Conservation (phyloP, 192 early-diverging fungal species). For the Gamsiella multidivaricata region DNA sequence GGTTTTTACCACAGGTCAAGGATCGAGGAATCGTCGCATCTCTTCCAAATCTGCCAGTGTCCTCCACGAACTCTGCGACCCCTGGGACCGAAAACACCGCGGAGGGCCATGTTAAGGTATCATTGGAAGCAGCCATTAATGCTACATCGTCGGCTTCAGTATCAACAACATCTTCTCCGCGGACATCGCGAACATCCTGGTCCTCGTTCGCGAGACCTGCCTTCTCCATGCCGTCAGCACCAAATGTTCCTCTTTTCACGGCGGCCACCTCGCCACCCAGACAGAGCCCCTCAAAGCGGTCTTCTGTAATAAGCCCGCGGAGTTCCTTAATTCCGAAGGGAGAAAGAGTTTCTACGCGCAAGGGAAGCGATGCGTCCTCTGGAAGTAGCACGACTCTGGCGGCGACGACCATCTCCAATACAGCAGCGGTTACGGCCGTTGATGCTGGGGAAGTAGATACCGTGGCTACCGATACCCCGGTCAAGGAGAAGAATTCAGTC, state of each 20-base stretch:
- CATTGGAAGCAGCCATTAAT: constrained; percentile 5
- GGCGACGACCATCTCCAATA: background rate
- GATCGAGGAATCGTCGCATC: constrained; percentile 28
- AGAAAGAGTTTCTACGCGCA: background rate
- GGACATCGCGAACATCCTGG: constrained; percentile 33
- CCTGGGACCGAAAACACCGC: background rate
- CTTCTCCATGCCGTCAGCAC: constrained; percentile 42
- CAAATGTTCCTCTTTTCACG: constrained; percentile 28
- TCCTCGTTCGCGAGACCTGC: constrained; percentile 22
- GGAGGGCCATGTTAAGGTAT: background rate
- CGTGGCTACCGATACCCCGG: too few species aligned
- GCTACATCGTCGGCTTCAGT: background rate
- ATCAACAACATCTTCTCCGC: constrained; percentile 12
- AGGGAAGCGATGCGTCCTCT: background rate
- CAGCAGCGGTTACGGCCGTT: background rate
- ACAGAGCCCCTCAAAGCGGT: background rate
- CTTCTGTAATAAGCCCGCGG: constrained; percentile 5
- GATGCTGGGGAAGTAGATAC: too few species aligned
- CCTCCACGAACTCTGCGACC: background rate
- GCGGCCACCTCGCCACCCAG: background rate
- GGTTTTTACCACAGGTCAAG: constrained; percentile 38
- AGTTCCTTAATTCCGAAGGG: background rate
- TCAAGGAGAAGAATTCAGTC: too few species aligned
- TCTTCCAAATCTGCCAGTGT: background rate
- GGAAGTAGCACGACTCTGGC: background rate